Percentiles rank a stretch among this genome's conserved stretches.
Evolutionary conservation across 345 rosid genomes (phyloP).

Genomic region (Dovyalis caffra): DNA sequence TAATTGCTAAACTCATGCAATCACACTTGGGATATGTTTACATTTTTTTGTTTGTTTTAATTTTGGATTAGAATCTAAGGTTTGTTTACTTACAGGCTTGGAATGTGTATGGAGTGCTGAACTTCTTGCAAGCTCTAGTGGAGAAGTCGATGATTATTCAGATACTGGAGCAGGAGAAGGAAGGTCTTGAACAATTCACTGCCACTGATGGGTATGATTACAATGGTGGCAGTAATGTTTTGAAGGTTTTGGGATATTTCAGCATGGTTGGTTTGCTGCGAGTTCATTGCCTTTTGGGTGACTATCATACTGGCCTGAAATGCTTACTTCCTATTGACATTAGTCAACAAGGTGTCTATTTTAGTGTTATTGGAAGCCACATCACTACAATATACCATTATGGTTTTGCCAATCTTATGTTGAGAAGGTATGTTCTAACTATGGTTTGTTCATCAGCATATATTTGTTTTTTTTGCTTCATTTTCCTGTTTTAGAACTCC

Average conservation of each 20-base stretch:
- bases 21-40: too few species aligned
- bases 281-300: conserved; percentile 95
- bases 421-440: conserved; percentile 63
- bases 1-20: neutral
- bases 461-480: neutral
- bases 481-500: neutral
- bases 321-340: conserved; percentile 93
- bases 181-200: conserved; percentile 88
- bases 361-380: conserved; percentile 91
- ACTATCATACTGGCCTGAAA: conserved; percentile 92
- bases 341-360: conserved; percentile 88
- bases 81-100: neutral
- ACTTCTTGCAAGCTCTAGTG: neutral
- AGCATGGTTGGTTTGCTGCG: conserved; percentile 95
- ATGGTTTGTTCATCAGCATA: neutral
- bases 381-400: conserved; percentile 90
- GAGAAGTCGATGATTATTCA: neutral
- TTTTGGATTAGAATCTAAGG: neutral
- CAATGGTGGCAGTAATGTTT: conserved; percentile 90
- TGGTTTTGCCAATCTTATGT: conserved; percentile 96
- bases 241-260: conserved; percentile 96
- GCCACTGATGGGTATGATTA: conserved; percentile 97
- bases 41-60: neutral
- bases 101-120: neutral
- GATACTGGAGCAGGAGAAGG: conserved; percentile 52